Conservation (phyloP, 2,329 filamentous ascomycete species). For the Akanthomyces uredinophilus region DNA sequence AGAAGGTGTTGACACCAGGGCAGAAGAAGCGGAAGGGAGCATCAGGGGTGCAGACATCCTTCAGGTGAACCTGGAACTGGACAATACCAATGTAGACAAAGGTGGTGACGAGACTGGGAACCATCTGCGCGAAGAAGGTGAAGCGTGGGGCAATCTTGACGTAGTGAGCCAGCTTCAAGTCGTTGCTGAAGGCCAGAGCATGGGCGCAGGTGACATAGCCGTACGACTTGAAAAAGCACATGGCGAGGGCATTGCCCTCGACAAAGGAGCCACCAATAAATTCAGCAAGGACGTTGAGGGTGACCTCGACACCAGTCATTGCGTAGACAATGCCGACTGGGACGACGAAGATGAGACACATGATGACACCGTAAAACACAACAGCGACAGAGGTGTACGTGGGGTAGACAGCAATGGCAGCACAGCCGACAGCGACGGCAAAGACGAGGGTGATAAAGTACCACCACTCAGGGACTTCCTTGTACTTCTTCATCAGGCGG, state of each 20-base stretch:
- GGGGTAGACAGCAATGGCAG: constrained; percentile 34
- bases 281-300: constrained; percentile 36
- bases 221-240: constrained; percentile 25
- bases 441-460: constrained; percentile 30
- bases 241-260: constrained; percentile 33
- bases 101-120: constrained; percentile 41
- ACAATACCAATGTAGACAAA: constrained; percentile 41
- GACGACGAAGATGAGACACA: constrained; percentile 37
- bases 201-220: constrained; percentile 32
- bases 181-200: constrained; percentile 30
- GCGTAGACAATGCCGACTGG: constrained; percentile 40
- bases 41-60: constrained; percentile 32
- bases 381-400: constrained; percentile 37
- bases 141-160: constrained; percentile 44
- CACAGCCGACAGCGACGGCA: constrained; percentile 32
- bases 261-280: constrained; percentile 37
- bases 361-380: constrained; percentile 35
- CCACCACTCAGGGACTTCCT: constrained; percentile 39
- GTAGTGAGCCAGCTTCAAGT: constrained; percentile 48
- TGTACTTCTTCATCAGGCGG: constrained; percentile 27
- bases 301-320: constrained; percentile 39
- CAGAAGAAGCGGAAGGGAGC: constrained; percentile 34
- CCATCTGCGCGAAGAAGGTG: constrained; percentile 43
- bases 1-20: constrained; percentile 33
- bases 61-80: constrained; percentile 33